These are phyloP conservation scores for Panicum miliaceum DNA, from an alignment of 176 grass and related monocot genomes.

Conservation along the genomic window DNA sequence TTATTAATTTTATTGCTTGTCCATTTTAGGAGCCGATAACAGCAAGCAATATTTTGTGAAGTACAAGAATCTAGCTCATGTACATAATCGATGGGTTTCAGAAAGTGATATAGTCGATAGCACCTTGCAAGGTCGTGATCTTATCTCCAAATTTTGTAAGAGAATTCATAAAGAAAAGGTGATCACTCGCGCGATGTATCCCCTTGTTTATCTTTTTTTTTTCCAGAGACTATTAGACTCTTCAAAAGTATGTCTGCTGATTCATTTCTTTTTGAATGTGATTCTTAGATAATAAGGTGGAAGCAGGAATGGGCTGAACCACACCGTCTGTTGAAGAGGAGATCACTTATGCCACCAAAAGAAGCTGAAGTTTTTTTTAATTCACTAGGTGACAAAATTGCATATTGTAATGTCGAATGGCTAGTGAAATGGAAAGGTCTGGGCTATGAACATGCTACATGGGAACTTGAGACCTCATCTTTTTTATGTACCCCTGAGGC, in stretches of 20 bases:
- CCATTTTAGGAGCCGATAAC: slow-evolving; percentile 49
- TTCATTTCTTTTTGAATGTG: slow-evolving; percentile 40
- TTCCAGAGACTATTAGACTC: slow-evolving; percentile 23
- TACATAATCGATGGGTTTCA: slow-evolving; percentile 81
- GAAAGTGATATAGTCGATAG: slow-evolving; percentile 66
- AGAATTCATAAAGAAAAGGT: slow-evolving; percentile 76
- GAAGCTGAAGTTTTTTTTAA: slow-evolving; percentile 66
- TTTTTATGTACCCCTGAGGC: slow-evolving; percentile 73
- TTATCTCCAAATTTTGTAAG: slow-evolving; percentile 72
- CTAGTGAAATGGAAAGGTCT: slow-evolving; percentile 89
- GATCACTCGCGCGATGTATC: slow-evolving; percentile 24
- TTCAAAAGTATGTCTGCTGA: slow-evolving; percentile 40
- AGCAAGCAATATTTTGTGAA: slow-evolving; percentile 83
- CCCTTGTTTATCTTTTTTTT: slow-evolving; percentile 20
- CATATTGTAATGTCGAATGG: slow-evolving; percentile 75
- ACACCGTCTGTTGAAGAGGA: slow-evolving; percentile 73
- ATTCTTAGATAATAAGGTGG: slow-evolving; percentile 66
- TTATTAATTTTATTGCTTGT: slow-evolving; percentile 32
- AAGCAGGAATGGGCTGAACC: slow-evolving; percentile 91
- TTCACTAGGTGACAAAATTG: slow-evolving; percentile 41
- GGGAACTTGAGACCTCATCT: slow-evolving; percentile 77
- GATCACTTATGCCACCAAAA: slow-evolving; percentile 58
- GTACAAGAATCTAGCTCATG: slow-evolving; percentile 85
- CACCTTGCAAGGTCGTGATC: slow-evolving; percentile 47
- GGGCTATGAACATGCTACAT: slow-evolving; percentile 82